Evolutionary conservation across 257 asterid genomes (phyloP), one percentile per base, ranked within the genome.

Genomic region (Penstemon newberryi): DNA sequence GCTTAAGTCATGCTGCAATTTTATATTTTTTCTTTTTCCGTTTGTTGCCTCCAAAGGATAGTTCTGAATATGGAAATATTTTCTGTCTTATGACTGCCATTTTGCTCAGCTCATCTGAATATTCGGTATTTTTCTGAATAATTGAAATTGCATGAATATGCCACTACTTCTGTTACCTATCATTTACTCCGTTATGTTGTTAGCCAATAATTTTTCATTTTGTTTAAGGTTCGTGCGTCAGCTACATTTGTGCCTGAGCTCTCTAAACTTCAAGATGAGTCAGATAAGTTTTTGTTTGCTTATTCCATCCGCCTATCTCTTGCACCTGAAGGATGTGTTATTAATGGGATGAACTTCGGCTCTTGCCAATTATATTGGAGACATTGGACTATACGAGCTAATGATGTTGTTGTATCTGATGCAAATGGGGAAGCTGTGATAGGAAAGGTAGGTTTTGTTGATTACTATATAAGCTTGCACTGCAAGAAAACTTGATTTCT

Each of bases 291-390:
- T 73, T 9, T 83, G 53, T 90, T 93, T 75, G 88, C 91, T 39
- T 93, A 93, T 81, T 90, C 97, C 9, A 78, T 92, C 54, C 89
- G 96, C 70, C 70, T 92, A 83, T 90, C 98, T 69, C 89, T 92
- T 75, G 76, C 78, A 51, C 86, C 92, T 12, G 87, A 77, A 70
- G 97, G 99, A 53, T 88, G 99, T 69, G 75, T 69, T 79, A 60
- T 85, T 60, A 60, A 87, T 79, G 92, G 96, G 71, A 47, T 66
- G 79, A 77, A 75, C 43, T 84, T 80, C 77, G 67, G 52, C 75
- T 85, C 96, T 59, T 93, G 99, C 80, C 99, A 93, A 55, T 74
- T 93, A 67, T 79, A 89, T 75, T 77, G 89, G 87, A 88, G 99
- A 74, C 95, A 73, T 73, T 93, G 99, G 99, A 77, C 69, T 74